Percentiles rank a stretch among this genome's conserved stretches.
phyloP scores from a whole-genome alignment of 2,329 filamentous ascomycete species.

The Venturia oleaginea region DNA sequence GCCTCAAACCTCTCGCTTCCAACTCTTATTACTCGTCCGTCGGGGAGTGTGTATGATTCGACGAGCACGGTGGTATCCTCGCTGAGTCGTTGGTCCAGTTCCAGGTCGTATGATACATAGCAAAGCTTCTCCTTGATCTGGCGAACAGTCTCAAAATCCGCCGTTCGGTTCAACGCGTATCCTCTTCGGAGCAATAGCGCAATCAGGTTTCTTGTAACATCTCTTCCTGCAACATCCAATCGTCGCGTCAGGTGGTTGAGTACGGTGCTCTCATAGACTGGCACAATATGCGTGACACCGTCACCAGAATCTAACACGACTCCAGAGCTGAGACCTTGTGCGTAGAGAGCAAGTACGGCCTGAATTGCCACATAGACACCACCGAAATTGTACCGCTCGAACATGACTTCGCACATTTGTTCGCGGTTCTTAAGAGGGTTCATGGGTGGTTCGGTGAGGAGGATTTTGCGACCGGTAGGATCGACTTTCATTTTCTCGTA shows the following conservation, averaged over 20 bases:
- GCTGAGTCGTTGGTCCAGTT: conserved; percentile 88
- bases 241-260: conserved; percentile 92
- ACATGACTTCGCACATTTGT: conserved; percentile 99
- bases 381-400: conserved; percentile 91
- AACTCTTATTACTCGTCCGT: conserved; percentile 90
- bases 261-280: conserved; percentile 95
- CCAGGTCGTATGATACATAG: conserved; percentile 97
- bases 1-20: conserved; percentile 97
- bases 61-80: conserved; percentile 97
- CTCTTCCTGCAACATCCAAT: conserved; percentile 89
- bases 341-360: conserved; percentile 90
- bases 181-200: conserved; percentile 85
- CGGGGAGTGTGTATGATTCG: conserved; percentile 93
- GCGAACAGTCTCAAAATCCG: conserved; percentile 96
- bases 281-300: conserved; percentile 96
- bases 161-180: conserved; percentile 94
- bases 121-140: conserved; percentile 99
- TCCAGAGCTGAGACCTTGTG: conserved; percentile 73
- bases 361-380: conserved; percentile 98
- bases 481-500: conserved; percentile 94
- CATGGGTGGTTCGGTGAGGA: conserved; percentile 95
- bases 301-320: conserved; percentile 99
- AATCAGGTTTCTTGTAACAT: conserved; percentile 97
- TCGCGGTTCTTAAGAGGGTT: conserved; percentile 95
- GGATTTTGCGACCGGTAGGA: conserved; percentile 85